Evolutionary conservation across 306 rosid genomes (phyloP).

Genomic region (Ochetophila trinervis): DNA sequence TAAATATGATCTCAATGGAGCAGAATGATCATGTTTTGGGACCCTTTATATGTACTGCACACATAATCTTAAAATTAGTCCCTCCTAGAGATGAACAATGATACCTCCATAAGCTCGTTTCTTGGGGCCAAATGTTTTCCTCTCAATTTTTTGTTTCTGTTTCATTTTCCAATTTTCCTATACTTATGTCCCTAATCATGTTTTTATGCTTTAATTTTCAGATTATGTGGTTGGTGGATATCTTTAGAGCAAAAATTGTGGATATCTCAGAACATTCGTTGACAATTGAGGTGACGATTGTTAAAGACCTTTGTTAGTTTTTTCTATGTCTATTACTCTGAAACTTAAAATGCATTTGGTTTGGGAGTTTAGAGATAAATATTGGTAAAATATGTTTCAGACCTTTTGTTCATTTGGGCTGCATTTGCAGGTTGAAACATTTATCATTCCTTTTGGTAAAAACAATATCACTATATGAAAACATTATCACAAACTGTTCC

Average conservation of each 20-base stretch:
- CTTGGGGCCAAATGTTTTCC: too few relatives aligned
- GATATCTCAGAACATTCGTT: constrained; percentile 48
- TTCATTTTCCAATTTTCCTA: constrained; percentile 9
- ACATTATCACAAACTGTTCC: neutral
- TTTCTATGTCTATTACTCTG: neutral
- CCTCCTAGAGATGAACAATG: too few relatives aligned
- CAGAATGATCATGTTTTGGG: too few relatives aligned
- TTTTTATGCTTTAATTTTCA: constrained; percentile 25
- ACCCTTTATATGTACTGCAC: too few relatives aligned
- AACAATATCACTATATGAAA: neutral
- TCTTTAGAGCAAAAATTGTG: constrained; percentile 53
- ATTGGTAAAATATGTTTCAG: neutral
- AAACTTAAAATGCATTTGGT: constrained; percentile 2
- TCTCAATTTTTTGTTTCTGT: too few relatives aligned
- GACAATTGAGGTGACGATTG: constrained; percentile 49
- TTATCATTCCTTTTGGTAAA: neutral
- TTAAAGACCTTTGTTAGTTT: neutral
- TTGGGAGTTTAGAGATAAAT: neutral
- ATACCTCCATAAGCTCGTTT: too few relatives aligned
- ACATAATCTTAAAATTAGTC: too few relatives aligned
- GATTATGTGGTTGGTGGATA: constrained; percentile 61
- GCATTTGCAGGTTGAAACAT: neutral
- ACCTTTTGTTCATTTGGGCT: neutral
- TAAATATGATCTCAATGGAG: too few relatives aligned
- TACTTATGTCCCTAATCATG: neutral